Conservation (phyloP, 1,284 basidiomycete species). For the Pulveroboletus sp. region DNA sequence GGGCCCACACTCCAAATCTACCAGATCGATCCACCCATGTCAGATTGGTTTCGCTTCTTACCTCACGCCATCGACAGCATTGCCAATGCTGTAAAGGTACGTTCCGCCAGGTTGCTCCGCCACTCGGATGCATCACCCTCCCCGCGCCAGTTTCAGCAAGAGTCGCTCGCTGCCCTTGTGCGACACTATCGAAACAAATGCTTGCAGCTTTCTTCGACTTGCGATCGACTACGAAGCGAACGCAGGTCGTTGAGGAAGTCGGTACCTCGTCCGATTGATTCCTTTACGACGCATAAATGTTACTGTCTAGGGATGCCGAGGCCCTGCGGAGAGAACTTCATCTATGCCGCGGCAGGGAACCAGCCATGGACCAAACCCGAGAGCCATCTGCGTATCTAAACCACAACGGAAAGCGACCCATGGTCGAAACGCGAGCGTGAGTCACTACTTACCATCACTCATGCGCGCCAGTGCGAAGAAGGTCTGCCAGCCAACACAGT, state of each 20-base stretch:
- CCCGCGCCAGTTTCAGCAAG: conserved; percentile 68
- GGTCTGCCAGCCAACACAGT: conserved; percentile 21
- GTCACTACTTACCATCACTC: conserved; percentile 22
- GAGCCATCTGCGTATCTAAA: conserved; percentile 46
- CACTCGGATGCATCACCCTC: too few relatives aligned
- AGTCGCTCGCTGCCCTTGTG: conserved; percentile 67
- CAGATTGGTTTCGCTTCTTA: conserved; percentile 71
- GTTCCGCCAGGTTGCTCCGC: conserved; percentile 13
- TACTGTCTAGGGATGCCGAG: conserved; percentile 47
- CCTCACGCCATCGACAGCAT: conserved; percentile 61
- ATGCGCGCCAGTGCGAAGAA: conserved; percentile 14
- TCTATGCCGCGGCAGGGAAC: conserved; percentile 41
- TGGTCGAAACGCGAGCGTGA: conserved; percentile 50
- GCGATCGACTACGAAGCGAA: conserved; percentile 43
- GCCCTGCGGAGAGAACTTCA: conserved; percentile 53
- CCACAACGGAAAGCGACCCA: conserved; percentile 64
- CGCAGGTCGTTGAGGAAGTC: conserved; percentile 56
- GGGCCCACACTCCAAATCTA: background rate
- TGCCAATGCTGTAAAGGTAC: conserved; percentile 65
- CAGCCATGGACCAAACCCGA: conserved; percentile 24
- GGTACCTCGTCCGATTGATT: conserved; percentile 6
- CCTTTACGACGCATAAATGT: conserved; percentile 4
- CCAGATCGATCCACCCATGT: conserved; percentile 76
- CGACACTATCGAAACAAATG: conserved; percentile 55
- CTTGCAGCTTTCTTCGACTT: conserved; percentile 37